phyloP scores from a whole-genome alignment of 1,284 basidiomycete genomes.

The Rhodotorula glutinis region DNA sequence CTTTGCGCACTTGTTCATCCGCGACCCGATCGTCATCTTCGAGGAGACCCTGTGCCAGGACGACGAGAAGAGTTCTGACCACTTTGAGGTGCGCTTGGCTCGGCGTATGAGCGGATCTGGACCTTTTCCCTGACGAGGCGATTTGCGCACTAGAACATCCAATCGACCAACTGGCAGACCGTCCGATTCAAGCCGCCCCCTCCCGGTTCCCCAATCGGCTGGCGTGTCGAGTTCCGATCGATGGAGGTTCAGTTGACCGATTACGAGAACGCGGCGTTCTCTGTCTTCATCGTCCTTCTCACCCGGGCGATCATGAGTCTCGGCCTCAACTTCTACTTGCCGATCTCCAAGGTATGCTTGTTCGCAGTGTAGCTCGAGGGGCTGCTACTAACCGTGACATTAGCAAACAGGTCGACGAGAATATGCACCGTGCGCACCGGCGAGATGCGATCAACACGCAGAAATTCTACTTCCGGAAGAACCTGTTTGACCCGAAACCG shows the following conservation, averaged over 20 bases:
- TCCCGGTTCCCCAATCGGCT: constrained; percentile 84
- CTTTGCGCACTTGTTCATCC: constrained; percentile 93
- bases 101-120: no score
- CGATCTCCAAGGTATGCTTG: constrained; percentile 78
- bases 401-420: constrained; percentile 78
- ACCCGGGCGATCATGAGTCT: constrained; percentile 89
- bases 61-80: constrained; percentile 80
- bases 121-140: neutral
- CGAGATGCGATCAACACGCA: constrained; percentile 70
- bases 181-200: constrained; percentile 98
- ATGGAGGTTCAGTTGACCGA: constrained; percentile 99
- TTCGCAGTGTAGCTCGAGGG: neutral
- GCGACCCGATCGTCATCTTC: constrained; percentile 94
- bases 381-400: neutral
- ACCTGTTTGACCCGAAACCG: constrained; percentile 59
- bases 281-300: constrained; percentile 88
- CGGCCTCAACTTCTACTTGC: constrained; percentile 92
- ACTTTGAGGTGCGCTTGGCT: constrained; percentile 88
- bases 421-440: constrained; percentile 86
- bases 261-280: constrained; percentile 97
- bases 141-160: constrained; percentile 68
- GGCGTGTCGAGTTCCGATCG: constrained; percentile 96
- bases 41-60: constrained; percentile 92
- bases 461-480: constrained; percentile 87
- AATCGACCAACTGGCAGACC: constrained; percentile 99